phyloP scores from a whole-genome alignment of 306 rosid genomes.

The Cucurbita moschata region DNA sequence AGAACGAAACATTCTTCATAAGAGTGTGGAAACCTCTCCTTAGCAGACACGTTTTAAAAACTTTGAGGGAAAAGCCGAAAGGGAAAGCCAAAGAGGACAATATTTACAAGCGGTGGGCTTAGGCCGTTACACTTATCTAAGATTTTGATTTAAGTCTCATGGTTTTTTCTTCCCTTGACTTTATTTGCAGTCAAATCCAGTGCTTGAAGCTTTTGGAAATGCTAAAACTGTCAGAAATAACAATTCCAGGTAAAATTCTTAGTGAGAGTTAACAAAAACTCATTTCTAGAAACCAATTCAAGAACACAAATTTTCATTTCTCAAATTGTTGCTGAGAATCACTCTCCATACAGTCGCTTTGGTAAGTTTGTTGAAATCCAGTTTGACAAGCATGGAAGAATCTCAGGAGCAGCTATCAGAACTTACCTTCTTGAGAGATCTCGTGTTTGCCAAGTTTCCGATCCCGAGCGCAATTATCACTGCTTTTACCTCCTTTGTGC shows the following conservation, averaged over 20 bases:
- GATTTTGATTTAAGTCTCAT: background rate
- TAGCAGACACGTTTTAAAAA: too few relatives aligned
- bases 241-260: constrained; percentile 69
- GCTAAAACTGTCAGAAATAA: constrained; percentile 96
- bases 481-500: constrained; percentile 98
- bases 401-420: constrained; percentile 97
- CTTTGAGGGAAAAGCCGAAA: too few relatives aligned
- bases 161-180: constrained; percentile 9
- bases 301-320: background rate
- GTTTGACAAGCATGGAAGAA: constrained; percentile 93
- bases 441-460: constrained; percentile 95
- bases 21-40: too few relatives aligned
- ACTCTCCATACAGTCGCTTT: constrained; percentile 53
- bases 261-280: background rate
- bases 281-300: background rate
- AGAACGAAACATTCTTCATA: too few relatives aligned
- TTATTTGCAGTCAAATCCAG: constrained; percentile 89
- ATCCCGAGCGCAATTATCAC: constrained; percentile 98
- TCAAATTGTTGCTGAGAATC: constrained; percentile 2
- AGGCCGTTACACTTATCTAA: too few relatives aligned
- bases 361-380: constrained; percentile 98
- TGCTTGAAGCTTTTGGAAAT: constrained; percentile 98
- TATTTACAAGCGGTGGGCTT: too few relatives aligned
- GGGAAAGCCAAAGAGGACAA: too few relatives aligned
- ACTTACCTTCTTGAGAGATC: constrained; percentile 96